Evolutionary conservation across 1,284 basidiomycete genomes (phyloP).

Genomic region (Marasmius fiardii): DNA sequence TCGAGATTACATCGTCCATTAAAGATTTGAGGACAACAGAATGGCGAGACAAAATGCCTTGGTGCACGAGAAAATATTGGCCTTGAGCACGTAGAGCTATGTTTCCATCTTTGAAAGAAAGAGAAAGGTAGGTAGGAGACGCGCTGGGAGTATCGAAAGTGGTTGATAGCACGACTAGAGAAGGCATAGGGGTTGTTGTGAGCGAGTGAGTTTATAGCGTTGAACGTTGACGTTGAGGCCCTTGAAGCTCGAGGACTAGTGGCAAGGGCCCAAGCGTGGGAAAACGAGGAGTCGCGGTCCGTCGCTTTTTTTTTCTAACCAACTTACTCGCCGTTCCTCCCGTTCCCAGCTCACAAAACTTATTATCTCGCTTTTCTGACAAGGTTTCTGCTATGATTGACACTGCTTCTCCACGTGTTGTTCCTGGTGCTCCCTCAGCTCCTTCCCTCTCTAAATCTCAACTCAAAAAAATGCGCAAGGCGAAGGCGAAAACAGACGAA

Average conservation of each 20-base stretch:
- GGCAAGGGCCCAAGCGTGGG: too few relatives aligned
- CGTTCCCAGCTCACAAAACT: conserved; percentile 3
- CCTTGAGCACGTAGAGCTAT: conserved; percentile 52
- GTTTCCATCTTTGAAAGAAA: conserved; percentile 69
- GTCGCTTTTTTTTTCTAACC: conserved; percentile 24
- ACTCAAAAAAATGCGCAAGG: conserved; percentile 64
- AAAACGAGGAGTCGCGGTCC: conserved; percentile 25
- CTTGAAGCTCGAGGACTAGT: background rate
- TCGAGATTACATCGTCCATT: conserved; percentile 26
- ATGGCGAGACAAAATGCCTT: conserved; percentile 59
- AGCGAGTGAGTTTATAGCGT: too few relatives aligned
- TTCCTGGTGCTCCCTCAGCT: conserved; percentile 73
- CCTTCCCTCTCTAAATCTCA: conserved; percentile 53
- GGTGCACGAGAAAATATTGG: conserved; percentile 65
- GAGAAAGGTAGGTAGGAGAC: conserved; percentile 42
- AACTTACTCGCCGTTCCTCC: conserved; percentile 15
- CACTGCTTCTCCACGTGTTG: conserved; percentile 43
- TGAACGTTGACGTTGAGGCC: too few relatives aligned
- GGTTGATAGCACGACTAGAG: conserved; percentile 7
- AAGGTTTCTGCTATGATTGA: conserved; percentile 42
- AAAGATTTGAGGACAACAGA: conserved; percentile 44
- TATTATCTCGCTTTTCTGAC: conserved; percentile 9
- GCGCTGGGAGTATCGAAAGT: conserved; percentile 12
- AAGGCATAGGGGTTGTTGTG: background rate
- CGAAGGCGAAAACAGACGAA: conserved; percentile 40